phyloP scores from a whole-genome alignment of 1,139 yeast species.

The Diutina siamensis region DNA sequence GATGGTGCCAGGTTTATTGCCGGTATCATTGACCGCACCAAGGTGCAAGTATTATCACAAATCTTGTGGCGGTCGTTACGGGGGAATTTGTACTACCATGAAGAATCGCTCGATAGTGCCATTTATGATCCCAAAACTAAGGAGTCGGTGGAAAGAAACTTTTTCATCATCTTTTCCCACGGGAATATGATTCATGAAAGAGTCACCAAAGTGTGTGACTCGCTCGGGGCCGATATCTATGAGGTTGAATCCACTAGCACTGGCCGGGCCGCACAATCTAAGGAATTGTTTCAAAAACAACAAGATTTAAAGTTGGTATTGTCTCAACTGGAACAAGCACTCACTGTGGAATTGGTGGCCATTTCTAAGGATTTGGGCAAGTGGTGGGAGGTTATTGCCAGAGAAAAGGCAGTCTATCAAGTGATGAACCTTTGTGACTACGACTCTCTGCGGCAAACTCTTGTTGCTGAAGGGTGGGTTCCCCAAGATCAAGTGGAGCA shows the following conservation, averaged over 20 bases:
- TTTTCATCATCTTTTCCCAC: slow-evolving; percentile 35
- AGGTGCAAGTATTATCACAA: slow-evolving; percentile 63
- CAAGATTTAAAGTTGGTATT: slow-evolving; percentile 50
- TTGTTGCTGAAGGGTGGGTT: slow-evolving; percentile 74
- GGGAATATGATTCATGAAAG: slow-evolving; percentile 31
- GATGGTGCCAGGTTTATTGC: slow-evolving; percentile 40
- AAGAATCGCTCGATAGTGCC: slow-evolving; percentile 13
- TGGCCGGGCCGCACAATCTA: slow-evolving; percentile 36
- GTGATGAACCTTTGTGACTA: slow-evolving; percentile 59
- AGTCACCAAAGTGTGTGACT: slow-evolving; percentile 32
- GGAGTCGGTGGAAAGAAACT: slow-evolving; percentile 23
- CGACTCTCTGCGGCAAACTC: slow-evolving; percentile 50
- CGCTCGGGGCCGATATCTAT: slow-evolving; percentile 34
- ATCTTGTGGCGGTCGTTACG: slow-evolving; percentile 88
- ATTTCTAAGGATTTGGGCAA: slow-evolving; percentile 59
- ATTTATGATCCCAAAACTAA: slow-evolving; percentile 27
- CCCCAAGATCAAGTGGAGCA: slow-evolving; percentile 46
- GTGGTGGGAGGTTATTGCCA: slow-evolving; percentile 59
- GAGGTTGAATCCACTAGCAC: slow-evolving; percentile 21
- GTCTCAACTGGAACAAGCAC: slow-evolving; percentile 41
- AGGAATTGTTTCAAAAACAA: slow-evolving; percentile 42
- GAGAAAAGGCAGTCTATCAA: slow-evolving; percentile 61
- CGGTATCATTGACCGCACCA: slow-evolving; percentile 72
- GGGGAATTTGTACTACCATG: slow-evolving; percentile 74
- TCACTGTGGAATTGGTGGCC: slow-evolving; percentile 59